A percentile compares a stretch with the other conserved stretches of the same genome.
Evolutionary conservation across 2,329 filamentous ascomycete genomes (phyloP).

Genomic region (Cercospora canescens): DNA sequence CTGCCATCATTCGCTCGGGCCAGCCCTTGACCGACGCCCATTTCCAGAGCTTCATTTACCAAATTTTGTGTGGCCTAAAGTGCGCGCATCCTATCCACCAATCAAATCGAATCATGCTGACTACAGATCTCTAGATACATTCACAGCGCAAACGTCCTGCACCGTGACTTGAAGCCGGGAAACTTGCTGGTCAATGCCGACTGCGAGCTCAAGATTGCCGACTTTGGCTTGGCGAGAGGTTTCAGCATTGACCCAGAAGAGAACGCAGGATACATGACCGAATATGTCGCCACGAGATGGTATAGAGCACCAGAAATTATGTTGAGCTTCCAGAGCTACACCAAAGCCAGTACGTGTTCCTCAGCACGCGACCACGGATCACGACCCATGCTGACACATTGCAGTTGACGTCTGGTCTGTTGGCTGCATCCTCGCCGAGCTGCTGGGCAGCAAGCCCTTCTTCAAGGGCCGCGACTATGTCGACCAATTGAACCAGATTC

Average conservation of each 20-base stretch:
- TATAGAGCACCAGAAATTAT: constrained; percentile 99
- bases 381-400: constrained; percentile 13
- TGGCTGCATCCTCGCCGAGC: constrained; percentile 93
- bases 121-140: constrained; percentile 63
- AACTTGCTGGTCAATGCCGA: constrained; percentile 98
- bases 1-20: constrained; percentile 94
- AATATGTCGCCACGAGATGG: constrained; percentile 98
- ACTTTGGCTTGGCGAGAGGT: constrained; percentile 93
- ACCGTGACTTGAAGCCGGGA: constrained; percentile 94
- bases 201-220: constrained; percentile 98
- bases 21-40: constrained; percentile 97
- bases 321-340: constrained; percentile 99
- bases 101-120: background rate
- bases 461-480: constrained; percentile 99
- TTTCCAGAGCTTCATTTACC: constrained; percentile 99
- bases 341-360: constrained; percentile 88
- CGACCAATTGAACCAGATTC: constrained; percentile 98
- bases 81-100: constrained; percentile 83
- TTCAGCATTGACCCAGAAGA: constrained; percentile 98
- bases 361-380: background rate
- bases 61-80: constrained; percentile 82
- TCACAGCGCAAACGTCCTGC: constrained; percentile 95
- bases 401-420: constrained; percentile 98
- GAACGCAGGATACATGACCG: constrained; percentile 99
- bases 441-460: constrained; percentile 93